These are phyloP conservation scores for Trapa incisa DNA, from an alignment of 345 rosid species.

Conservation along the genomic window DNA sequence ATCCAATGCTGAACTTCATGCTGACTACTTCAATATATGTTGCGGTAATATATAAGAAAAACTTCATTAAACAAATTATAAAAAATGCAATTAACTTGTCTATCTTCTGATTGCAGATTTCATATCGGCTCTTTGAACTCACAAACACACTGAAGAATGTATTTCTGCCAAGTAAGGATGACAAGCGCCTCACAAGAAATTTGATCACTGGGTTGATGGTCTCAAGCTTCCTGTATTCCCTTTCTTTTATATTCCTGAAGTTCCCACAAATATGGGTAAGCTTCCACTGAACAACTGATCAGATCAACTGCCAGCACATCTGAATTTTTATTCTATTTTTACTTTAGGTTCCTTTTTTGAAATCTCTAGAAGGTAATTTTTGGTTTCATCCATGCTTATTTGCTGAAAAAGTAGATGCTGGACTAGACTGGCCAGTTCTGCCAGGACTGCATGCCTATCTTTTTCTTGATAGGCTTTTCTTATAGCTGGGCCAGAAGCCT, in stretches of 20 bases:
- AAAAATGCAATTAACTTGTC: neutral
- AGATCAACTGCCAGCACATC: neutral
- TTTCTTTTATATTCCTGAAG: constrained; percentile 53
- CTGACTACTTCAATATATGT: constrained; percentile 74
- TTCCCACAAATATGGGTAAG: constrained; percentile 80
- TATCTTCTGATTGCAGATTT: constrained; percentile 43
- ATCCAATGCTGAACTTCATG: constrained; percentile 88
- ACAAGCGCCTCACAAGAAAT: constrained; percentile 66
- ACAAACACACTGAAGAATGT: constrained; percentile 78
- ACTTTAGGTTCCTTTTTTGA: no score
- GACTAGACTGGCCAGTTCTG: neutral
- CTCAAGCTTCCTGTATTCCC: constrained; percentile 47
- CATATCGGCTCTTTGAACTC: constrained; percentile 79
- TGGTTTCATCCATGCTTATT: no score
- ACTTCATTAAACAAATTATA: constrained; percentile 1
- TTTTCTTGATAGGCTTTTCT: no score
- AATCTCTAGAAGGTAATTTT: no score
- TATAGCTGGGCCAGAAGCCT: neutral
- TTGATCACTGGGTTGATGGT: constrained; percentile 38
- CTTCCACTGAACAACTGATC: constrained; percentile 1
- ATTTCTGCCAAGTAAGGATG: constrained; percentile 76
- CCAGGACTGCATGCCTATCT: neutral
- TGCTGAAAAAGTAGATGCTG: no score
- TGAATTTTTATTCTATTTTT: neutral
- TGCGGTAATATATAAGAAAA: constrained; percentile 33